Percentiles rank a stretch among this genome's conserved stretches.
phyloP scores from a whole-genome alignment of 768 basidiomycete genomes.

The Mycena crocata region DNA sequence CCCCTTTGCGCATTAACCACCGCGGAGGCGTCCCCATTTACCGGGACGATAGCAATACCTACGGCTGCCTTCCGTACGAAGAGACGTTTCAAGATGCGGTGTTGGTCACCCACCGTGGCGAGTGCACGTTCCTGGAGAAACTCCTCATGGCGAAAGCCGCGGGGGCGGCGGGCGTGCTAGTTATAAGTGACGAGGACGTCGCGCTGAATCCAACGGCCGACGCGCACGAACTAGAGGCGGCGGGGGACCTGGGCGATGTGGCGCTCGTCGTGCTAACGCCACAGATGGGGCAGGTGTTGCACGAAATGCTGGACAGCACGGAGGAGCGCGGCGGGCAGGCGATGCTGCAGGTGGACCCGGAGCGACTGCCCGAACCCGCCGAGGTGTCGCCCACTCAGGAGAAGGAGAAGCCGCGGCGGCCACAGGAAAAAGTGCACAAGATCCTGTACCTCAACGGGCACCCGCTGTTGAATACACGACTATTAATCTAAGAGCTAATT shows the following conservation, averaged over 20 bases:
- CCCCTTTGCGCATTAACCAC: slow-evolving; percentile 58
- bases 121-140: slow-evolving; percentile 92
- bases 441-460: slow-evolving; percentile 84
- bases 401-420: slow-evolving; percentile 36
- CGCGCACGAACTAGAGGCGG: slow-evolving; percentile 62
- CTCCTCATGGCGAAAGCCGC: slow-evolving; percentile 73
- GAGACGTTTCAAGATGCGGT: slow-evolving; percentile 60
- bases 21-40: slow-evolving; percentile 66
- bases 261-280: slow-evolving; percentile 70
- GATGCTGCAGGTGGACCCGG: slow-evolving; percentile 61
- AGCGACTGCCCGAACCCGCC: slow-evolving; percentile 35
- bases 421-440: slow-evolving; percentile 39
- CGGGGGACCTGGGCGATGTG: slow-evolving; percentile 68
- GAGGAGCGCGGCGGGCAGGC: slow-evolving; percentile 63
- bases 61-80: slow-evolving; percentile 71
- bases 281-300: slow-evolving; percentile 63
- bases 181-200: slow-evolving; percentile 72
- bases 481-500: slow-evolving; percentile 60
- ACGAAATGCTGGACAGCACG: slow-evolving; percentile 65
- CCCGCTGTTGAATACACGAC: slow-evolving; percentile 79
- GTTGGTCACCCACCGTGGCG: slow-evolving; percentile 78
- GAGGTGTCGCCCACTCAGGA: slow-evolving; percentile 39
- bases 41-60: slow-evolving; percentile 61
- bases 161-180: slow-evolving; percentile 82
- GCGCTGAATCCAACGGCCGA: slow-evolving; percentile 76